These are phyloP conservation scores for Colletotrichum sp. DNA, from an alignment of 2,329 filamentous ascomycete genomes.

Conservation along the genomic window DNA sequence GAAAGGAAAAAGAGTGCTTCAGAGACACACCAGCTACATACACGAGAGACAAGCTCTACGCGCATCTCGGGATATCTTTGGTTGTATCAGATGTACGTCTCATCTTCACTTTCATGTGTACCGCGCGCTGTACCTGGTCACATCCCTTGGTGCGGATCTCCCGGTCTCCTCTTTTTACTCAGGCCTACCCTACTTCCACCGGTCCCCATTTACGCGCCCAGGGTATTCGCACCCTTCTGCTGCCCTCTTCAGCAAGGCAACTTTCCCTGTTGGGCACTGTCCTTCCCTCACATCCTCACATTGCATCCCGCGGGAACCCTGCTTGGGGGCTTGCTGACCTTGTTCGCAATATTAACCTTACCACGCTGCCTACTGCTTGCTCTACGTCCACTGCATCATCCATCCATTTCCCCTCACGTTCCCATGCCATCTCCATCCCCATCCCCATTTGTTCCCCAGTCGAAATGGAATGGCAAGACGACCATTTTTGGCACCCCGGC, in stretches of 20 bases:
- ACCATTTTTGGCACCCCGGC: neutral
- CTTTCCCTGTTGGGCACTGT: neutral
- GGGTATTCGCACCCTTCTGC: neutral
- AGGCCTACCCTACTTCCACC: neutral
- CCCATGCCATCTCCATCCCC: neutral
- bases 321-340: neutral
- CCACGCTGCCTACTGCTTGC: neutral
- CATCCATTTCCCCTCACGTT: neutral
- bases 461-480: neutral
- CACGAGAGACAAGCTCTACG: neutral
- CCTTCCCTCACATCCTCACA: neutral
- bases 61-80: neutral
- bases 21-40: neutral
- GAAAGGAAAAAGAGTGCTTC: neutral
- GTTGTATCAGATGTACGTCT: neutral
- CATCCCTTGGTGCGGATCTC: conserved; percentile 16
- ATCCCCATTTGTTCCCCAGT: neutral
- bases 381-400: neutral
- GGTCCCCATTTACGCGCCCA: neutral
- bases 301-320: neutral
- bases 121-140: neutral
- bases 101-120: neutral
- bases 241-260: neutral
- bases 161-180: conserved; percentile 13
- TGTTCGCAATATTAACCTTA: neutral